These are phyloP conservation scores for Lasiosphaeris hirsuta DNA, from an alignment of 495 filamentous ascomycete species.

Conservation along the genomic window DNA sequence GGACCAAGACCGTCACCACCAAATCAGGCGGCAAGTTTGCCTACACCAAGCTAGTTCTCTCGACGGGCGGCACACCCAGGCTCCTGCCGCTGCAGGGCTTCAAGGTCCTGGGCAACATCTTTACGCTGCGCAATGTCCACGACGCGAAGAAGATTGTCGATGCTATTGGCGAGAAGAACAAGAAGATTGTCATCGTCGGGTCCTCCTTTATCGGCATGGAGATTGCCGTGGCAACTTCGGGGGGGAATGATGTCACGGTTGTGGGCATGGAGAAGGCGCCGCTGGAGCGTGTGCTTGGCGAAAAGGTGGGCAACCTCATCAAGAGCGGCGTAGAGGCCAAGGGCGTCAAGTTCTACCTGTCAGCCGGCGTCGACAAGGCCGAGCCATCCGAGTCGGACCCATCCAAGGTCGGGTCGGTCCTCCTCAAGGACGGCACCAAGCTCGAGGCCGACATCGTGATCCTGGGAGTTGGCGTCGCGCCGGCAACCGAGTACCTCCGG, in stretches of 20 bases:
- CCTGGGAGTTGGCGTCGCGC: constrained; percentile 82
- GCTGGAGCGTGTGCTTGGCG: constrained; percentile 83
- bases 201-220: constrained; percentile 97
- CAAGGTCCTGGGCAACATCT: constrained; percentile 82
- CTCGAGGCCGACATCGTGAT: constrained; percentile 88
- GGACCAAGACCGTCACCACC: constrained; percentile 65
- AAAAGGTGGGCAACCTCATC: constrained; percentile 75
- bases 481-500: constrained; percentile 81
- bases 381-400: constrained; percentile 60
- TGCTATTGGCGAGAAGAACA: constrained; percentile 78
- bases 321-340: constrained; percentile 72
- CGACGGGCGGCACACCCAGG: constrained; percentile 78
- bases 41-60: constrained; percentile 87
- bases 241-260: constrained; percentile 77
- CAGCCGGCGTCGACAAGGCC: constrained; percentile 76
- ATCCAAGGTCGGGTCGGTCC: constrained; percentile 71
- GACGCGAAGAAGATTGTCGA: constrained; percentile 72
- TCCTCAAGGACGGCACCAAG: constrained; percentile 80
- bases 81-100: constrained; percentile 80
- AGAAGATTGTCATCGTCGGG: constrained; percentile 89
- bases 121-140: constrained; percentile 69
- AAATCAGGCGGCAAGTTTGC: constrained; percentile 62
- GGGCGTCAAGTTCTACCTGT: constrained; percentile 84
- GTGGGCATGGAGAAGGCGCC: constrained; percentile 90
- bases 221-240: constrained; percentile 71